Evolutionary conservation across 2,329 filamentous ascomycete genomes (phyloP).

Genomic region (Xylaria multiplex): DNA sequence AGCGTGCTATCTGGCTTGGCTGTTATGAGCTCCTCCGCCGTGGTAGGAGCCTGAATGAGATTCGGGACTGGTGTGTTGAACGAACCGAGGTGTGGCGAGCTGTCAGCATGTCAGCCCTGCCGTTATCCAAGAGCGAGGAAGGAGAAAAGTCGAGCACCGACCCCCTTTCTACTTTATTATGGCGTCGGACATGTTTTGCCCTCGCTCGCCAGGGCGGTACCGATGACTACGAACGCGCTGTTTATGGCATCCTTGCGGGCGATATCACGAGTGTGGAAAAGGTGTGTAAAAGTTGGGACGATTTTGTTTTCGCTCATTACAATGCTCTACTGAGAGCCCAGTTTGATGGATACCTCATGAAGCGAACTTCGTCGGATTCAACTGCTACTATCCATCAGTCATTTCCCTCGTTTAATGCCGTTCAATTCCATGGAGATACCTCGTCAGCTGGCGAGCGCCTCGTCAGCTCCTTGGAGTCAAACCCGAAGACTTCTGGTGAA

Average conservation of each 20-base stretch:
- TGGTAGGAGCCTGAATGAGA: slow-evolving; percentile 77
- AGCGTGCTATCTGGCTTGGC: slow-evolving; percentile 91
- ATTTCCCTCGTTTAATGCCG: slow-evolving; percentile 72
- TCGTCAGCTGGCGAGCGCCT: slow-evolving; percentile 65
- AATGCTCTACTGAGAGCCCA: slow-evolving; percentile 84
- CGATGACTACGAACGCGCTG: slow-evolving; percentile 84
- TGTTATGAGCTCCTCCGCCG: slow-evolving; percentile 92
- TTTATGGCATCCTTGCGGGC: slow-evolving; percentile 90
- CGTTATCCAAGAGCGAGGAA: slow-evolving; percentile 62
- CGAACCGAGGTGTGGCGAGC: slow-evolving; percentile 91
- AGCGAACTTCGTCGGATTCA: slow-evolving; percentile 63
- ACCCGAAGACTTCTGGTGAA: slow-evolving; percentile 65
- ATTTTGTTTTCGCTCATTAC: slow-evolving; percentile 86
- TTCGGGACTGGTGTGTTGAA: slow-evolving; percentile 87
- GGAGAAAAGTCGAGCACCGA: slow-evolving; percentile 55
- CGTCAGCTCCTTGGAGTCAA: slow-evolving; percentile 68
- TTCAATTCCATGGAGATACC: slow-evolving; percentile 69
- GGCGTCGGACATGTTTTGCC: slow-evolving; percentile 81
- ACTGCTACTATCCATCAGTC: slow-evolving; percentile 65
- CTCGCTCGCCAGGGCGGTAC: slow-evolving; percentile 74
- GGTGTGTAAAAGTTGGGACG: slow-evolving; percentile 83
- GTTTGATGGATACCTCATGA: slow-evolving; percentile 76
- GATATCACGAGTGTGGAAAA: slow-evolving; percentile 81
- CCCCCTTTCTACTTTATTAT: slow-evolving; percentile 67
- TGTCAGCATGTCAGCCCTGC: slow-evolving; percentile 79